Conservation (phyloP, 768 basidiomycete species). For the Mycena sanguinolenta region DNA sequence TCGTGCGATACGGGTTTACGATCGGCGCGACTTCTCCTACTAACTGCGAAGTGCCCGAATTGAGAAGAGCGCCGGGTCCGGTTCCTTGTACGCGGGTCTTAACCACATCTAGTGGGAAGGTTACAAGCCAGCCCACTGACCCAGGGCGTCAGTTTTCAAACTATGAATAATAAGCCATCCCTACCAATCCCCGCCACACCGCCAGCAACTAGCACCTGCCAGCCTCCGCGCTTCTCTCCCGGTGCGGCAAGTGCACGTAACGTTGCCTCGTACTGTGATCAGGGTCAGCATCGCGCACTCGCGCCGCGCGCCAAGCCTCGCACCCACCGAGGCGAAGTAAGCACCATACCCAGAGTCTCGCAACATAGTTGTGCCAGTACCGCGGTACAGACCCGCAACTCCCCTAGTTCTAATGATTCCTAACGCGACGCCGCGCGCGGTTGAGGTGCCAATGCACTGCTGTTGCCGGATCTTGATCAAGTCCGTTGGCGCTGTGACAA, state of each 20-base stretch:
- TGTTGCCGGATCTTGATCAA: conserved; percentile 91
- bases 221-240: conserved; percentile 44
- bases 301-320: not conserved
- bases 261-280: conserved; percentile 73
- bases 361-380: conserved; percentile 77
- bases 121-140: conserved; percentile 78
- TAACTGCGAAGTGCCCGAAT: conserved; percentile 30
- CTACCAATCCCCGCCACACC: conserved; percentile 78
- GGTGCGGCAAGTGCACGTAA: conserved; percentile 61
- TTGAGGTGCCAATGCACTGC: conserved; percentile 60
- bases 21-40: conserved; percentile 4
- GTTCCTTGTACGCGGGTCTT: conserved; percentile 89
- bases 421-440: conserved; percentile 65
- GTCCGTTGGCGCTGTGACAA: conserved; percentile 88
- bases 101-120: conserved; percentile 91
- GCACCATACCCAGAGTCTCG: conserved; percentile 88
- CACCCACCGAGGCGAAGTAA: conserved; percentile 84
- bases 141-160: not conserved
- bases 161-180: not conserved
- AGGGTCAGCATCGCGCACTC: conserved; percentile 6
- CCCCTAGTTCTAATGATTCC: conserved; percentile 70
- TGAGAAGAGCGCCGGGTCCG: conserved; percentile 28
- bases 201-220: conserved; percentile 76
- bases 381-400: conserved; percentile 80
- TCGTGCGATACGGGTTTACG: conserved; percentile 70